These are phyloP conservation scores for Theobroma grandiflorum DNA, from an alignment of 441 rosid species.

Conservation along the genomic window DNA sequence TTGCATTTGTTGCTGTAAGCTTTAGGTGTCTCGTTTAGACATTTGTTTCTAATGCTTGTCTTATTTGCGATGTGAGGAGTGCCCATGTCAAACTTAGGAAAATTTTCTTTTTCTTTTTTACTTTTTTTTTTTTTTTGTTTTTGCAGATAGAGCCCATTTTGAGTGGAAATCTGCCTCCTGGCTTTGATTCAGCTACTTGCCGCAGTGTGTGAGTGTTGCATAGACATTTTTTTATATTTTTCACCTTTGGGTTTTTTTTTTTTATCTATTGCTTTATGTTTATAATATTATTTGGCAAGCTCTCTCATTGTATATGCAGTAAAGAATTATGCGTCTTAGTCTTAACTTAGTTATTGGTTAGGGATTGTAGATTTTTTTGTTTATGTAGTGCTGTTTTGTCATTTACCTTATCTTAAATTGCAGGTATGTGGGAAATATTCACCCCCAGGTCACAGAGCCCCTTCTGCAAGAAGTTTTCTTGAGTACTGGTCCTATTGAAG, in stretches of 20 bases:
- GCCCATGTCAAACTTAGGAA: neutral
- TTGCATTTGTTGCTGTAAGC: neutral
- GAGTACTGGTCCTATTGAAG: slow-evolving; percentile 66
- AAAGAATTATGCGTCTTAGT: neutral
- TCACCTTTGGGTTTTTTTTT: neutral
- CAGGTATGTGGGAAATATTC: slow-evolving; percentile 76
- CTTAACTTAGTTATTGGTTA: neutral
- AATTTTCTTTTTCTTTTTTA: slow-evolving; percentile 21
- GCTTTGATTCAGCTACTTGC: slow-evolving; percentile 88
- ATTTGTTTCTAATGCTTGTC: neutral
- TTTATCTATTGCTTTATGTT: neutral
- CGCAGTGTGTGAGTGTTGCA: slow-evolving; percentile 93
- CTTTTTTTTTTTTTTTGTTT: slow-evolving; percentile 35
- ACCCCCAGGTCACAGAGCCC: slow-evolving; percentile 66
- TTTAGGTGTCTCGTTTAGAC: neutral
- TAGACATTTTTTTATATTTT: slow-evolving; percentile 2
- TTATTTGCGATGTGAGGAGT: slow-evolving; percentile 14
- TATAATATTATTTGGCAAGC: slow-evolving; percentile 6
- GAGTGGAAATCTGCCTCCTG: slow-evolving; percentile 97
- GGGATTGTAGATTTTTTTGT: neutral
- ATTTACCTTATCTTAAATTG: slow-evolving; percentile 20
- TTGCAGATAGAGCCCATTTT: slow-evolving; percentile 96
- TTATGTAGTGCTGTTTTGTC: neutral
- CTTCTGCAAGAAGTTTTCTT: slow-evolving; percentile 70
- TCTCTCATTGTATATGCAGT: neutral